A percentile compares a stretch with the other conserved stretches of the same genome.
Conservation (phyloP, 1,284 basidiomycete genomes). For the Pascua sp. region DNA sequence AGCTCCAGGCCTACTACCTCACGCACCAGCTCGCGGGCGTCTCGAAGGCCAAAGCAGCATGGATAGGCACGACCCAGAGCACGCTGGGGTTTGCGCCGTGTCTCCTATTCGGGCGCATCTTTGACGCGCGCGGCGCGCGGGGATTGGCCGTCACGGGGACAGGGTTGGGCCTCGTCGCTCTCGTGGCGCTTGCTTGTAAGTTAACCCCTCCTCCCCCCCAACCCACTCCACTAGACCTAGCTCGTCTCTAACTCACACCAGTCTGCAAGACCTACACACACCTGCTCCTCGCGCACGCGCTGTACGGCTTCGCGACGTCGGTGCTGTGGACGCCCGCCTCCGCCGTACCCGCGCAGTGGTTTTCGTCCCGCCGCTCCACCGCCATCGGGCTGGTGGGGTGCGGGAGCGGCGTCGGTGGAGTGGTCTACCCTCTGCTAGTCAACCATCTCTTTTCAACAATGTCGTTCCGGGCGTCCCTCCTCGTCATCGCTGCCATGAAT, state of each 20-base stretch:
- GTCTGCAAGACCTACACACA: constrained; percentile 40
- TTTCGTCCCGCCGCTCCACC: constrained; percentile 31
- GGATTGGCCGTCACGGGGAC: constrained; percentile 21
- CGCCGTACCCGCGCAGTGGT: constrained; percentile 44
- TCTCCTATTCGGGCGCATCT: constrained; percentile 20
- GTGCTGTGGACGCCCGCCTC: constrained; percentile 41
- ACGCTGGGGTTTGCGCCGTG: constrained; percentile 30
- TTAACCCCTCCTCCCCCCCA: background rate
- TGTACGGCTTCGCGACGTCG: constrained; percentile 37
- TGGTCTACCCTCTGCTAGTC: constrained; percentile 45
- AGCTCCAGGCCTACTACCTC: constrained; percentile 24
- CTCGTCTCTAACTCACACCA: constrained; percentile 22
- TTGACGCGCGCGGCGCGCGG: constrained; percentile 24
- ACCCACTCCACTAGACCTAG: no score
- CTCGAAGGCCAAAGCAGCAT: constrained; percentile 10
- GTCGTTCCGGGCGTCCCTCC: constrained; percentile 19
- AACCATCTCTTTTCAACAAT: background rate
- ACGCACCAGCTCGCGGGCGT: constrained; percentile 19
- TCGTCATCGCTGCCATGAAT: constrained; percentile 23
- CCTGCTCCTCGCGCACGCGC: constrained; percentile 39
- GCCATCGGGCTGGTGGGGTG: constrained; percentile 43
- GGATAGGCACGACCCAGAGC: constrained; percentile 21
- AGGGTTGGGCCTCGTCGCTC: constrained; percentile 11
- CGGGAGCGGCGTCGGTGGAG: constrained; percentile 41
- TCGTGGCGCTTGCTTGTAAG: constrained; percentile 26